Conservation (phyloP, 495 filamentous ascomycete species). For the Lepidopterella palustris region DNA sequence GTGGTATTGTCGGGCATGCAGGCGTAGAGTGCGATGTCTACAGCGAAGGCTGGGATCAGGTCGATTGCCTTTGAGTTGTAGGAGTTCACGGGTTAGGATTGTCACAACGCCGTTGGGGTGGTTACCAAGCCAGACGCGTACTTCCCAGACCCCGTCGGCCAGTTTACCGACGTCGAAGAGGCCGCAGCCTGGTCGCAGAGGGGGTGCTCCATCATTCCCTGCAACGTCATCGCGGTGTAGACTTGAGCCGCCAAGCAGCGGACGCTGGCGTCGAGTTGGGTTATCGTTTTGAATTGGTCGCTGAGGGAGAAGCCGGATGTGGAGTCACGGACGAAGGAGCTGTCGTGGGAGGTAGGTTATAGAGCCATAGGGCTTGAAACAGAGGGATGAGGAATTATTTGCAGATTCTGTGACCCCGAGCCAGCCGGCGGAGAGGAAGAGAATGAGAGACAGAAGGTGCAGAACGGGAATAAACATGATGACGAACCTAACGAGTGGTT, state of each 20-base stretch:
- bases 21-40: neutral
- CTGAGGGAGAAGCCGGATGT: neutral
- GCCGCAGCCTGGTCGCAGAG: neutral
- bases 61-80: neutral
- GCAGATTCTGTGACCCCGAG: slow-evolving; percentile 29
- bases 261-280: neutral
- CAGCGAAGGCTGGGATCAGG: neutral
- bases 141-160: neutral
- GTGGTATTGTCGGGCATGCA: neutral
- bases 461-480: too few relatives aligned
- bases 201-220: neutral
- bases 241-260: neutral
- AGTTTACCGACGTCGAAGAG: neutral
- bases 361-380: neutral
- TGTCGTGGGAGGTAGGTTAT: neutral
- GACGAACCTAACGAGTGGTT: too few relatives aligned
- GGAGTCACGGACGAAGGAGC: neutral
- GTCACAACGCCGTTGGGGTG: neutral
- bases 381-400: neutral
- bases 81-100: neutral
- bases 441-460: too few relatives aligned
- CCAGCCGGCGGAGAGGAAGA: too few relatives aligned
- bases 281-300: neutral
- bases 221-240: neutral
- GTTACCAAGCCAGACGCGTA: neutral